Base-by-base conservation (phyloP, 805 yeast species). In the Dipodascus geniculatus region DNA sequence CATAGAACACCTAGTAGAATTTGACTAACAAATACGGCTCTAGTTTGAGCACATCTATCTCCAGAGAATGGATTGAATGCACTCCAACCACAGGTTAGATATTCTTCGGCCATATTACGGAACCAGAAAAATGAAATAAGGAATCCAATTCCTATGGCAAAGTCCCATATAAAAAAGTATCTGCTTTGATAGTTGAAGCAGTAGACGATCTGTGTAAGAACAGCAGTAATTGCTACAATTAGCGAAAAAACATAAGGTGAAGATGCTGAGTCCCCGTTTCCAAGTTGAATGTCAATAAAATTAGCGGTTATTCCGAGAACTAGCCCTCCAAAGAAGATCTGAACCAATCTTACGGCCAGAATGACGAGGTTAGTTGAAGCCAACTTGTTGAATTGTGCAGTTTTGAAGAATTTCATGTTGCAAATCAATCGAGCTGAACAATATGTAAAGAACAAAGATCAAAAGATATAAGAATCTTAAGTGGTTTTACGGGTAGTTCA, bases 291-390 rank as follows among this genome's bases (percentile, higher is more conserved):
- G 31, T 62, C 52, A 49, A 62, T 59, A 54, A 50, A 59, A 56
- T 58, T 54, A 35, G 59, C 62, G 54, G 61, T 56, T 24, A 63
- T 55, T 6, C 66, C 66, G 3, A 62, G 55, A 16, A 60, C 61
- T 19, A 63, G 49, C 9, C 66, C 66, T 23, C 64, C 66, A 51
- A 63, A 63, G 57, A 63, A 63, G 51, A 63, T 60, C 55, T 63
- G 63, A 23, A 63, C 57, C 53, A 63, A 59, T 33, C 66, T 51
- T 47, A 63, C 50, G 19, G 56, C 50, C 49, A 63, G 55, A 24
- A 60, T 56, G 31, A 57, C 53, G 52, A 63, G 54, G 59, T 63
- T 63, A 55, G 58, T 59, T 14, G 64, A 58, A 17, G 63, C 62
- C 52, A 62, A 56, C 2, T 20, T 4, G 23, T 23, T 47, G 8